Evolutionary conservation across 345 rosid species (phyloP).

Genomic region (Punica granatum): DNA sequence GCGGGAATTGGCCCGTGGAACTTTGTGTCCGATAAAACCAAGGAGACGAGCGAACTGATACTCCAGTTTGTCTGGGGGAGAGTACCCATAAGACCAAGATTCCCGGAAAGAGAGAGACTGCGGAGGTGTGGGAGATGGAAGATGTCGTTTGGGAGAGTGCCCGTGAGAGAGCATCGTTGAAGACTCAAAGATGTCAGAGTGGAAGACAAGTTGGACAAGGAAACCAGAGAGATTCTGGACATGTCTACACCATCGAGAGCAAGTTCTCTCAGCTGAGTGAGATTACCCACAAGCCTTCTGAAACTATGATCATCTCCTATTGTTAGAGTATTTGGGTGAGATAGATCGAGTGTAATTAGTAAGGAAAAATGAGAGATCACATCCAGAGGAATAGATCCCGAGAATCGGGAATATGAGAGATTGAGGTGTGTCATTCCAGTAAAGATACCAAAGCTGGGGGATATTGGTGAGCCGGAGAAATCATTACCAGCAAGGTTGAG

Average conservation of each 20-base stretch:
- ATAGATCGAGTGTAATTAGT: slow-evolving; percentile 8
- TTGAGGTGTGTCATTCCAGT: background rate
- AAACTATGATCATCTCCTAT: background rate
- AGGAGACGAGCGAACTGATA: background rate
- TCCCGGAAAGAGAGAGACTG: background rate
- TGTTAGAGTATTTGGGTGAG: background rate
- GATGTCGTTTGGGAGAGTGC: slow-evolving; percentile 1
- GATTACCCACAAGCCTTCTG: background rate
- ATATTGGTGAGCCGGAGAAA: background rate
- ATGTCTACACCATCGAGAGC: slow-evolving; percentile 3
- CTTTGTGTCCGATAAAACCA: background rate
- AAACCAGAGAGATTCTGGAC: background rate
- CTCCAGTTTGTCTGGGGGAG: slow-evolving; percentile 14
- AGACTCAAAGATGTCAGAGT: slow-evolving; percentile 8
- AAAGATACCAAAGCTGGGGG: background rate
- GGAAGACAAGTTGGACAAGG: slow-evolving; percentile 5
- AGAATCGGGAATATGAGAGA: background rate
- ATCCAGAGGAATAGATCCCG: too few relatives aligned
- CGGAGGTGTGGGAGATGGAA: background rate
- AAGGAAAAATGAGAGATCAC: background rate
- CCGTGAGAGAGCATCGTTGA: background rate
- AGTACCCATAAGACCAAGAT: background rate
- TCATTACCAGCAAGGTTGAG: too few relatives aligned
- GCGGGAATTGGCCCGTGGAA: background rate
- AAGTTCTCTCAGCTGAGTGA: background rate